phyloP scores from a whole-genome alignment of 2,329 filamentous ascomycete genomes.

The Fusarium napiforme region DNA sequence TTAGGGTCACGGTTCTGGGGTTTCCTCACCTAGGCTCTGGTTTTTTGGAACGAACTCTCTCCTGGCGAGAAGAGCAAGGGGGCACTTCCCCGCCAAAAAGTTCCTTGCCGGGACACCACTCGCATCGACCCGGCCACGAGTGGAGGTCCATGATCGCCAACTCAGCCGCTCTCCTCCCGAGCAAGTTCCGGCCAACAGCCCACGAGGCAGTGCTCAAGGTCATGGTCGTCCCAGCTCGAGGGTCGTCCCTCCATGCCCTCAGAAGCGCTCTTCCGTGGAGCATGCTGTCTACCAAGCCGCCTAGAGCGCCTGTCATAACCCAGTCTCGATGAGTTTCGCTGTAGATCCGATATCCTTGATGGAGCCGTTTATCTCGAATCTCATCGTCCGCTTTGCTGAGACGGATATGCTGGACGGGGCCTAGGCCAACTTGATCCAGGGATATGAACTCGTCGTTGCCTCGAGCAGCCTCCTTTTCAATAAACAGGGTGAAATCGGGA shows the following conservation, averaged over 20 bases:
- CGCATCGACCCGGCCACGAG: neutral
- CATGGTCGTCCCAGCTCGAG: too few species aligned
- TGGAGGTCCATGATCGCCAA: neutral
- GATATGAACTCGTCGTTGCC: neutral
- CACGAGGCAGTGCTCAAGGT: neutral
- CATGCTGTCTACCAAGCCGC: slow-evolving; percentile 5
- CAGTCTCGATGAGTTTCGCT: neutral
- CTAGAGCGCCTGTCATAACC: neutral
- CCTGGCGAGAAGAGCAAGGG: too few species aligned
- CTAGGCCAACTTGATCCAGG: neutral
- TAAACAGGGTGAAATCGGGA: neutral
- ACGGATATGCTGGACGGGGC: neutral
- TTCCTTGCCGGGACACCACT: neutral
- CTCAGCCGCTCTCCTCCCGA: neutral
- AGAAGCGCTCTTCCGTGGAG: neutral
- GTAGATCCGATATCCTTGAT: too few species aligned
- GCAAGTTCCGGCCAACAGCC: neutral
- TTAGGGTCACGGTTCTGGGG: too few species aligned
- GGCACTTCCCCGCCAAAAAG: too few species aligned
- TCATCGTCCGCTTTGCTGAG: neutral
- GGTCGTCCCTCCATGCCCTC: neutral
- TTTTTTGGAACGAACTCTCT: too few species aligned
- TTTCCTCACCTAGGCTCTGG: too few species aligned
- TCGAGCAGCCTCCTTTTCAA: neutral
- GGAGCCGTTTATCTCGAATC: neutral